Base-by-base conservation (phyloP, 257 asterid genomes). In the Nicotiana obtusifolia region DNA sequence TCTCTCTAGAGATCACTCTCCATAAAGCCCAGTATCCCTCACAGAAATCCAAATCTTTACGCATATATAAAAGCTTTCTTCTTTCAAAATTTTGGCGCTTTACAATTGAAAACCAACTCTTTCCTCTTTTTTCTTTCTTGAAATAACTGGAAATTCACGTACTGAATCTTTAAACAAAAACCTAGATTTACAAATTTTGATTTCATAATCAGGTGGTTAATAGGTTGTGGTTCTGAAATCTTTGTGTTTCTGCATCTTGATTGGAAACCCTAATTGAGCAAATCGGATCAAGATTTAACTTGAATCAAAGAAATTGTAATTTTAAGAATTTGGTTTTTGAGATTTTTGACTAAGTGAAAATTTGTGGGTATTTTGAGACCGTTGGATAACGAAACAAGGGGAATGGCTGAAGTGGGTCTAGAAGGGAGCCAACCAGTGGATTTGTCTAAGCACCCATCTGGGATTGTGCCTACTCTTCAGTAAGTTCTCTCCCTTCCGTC, bases 381-480 rank as follows among this genome's bases (percentile, higher is more conserved):
- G 47, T 7, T 41, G 47, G 47, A 41, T 41, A 41, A 41, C 10
- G 47, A 41, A 41, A 41, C 47, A 41, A 41, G 47, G 47, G 47
- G 30, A 31, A 80, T 83, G 86, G 80, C 76, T 2, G 80, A 79
- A 30, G 37, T 81, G 13, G 83, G 77, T 7, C 20, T 82, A 73
- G 85, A 78, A 78, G 87, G 85, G 83, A 85, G 82, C 82, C 85
- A 78, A 64, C 81, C 87, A 5, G 85, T 82, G 59, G 85, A 85
- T 85, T 57, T 82, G 64, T 82, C 87, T 53, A 78, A 82, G 81
- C 85, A 85, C 77, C 85, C 87, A 16, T 85, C 87, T 59, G 85
- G 83, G 24, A 82, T 85, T 67, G 83, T 85, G 24, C 87, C 87
- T 17, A 82, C 81, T 17, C 83, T 85, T 33, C 87, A 85, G 87